Evolutionary conservation across 2,329 filamentous ascomycete species (phyloP).

Genomic region (Westerdykella aurantiaca): DNA sequence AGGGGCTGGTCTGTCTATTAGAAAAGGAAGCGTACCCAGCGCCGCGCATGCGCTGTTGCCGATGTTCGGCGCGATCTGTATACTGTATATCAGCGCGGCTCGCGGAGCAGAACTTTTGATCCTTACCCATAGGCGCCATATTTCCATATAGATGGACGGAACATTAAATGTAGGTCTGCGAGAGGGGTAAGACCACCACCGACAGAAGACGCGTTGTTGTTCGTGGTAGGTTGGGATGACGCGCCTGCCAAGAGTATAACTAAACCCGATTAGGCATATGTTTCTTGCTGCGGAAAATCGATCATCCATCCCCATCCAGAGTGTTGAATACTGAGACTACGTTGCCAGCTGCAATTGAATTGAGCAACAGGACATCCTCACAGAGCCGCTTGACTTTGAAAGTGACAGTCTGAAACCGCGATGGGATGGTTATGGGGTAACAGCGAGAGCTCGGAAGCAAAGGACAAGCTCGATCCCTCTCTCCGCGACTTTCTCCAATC

Average conservation of each 20-base stretch:
- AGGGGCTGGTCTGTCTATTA: constrained; percentile 6
- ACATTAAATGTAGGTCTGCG: no score
- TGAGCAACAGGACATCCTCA: no score
- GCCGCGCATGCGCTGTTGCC: constrained; percentile 53
- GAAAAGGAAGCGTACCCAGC: constrained; percentile 42
- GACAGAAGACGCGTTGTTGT: no score
- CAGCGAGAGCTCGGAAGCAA: constrained; percentile 38
- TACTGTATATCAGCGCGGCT: constrained; percentile 5
- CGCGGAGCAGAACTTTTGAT: background rate
- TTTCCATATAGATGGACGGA: no score
- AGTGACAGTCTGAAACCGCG: constrained; percentile 2
- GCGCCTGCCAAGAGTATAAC: no score
- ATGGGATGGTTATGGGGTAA: constrained; percentile 62
- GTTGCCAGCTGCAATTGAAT: background rate
- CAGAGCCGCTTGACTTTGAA: no score
- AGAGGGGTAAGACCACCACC: no score
- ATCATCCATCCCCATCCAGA: constrained; percentile 6
- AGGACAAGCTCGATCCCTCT: constrained; percentile 73
- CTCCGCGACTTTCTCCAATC: constrained; percentile 79
- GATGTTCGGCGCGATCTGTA: constrained; percentile 49
- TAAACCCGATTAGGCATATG: no score
- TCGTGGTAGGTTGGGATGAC: no score
- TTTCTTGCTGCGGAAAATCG: constrained; percentile 1
- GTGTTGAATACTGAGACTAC: no score
- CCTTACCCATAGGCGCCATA: constrained; percentile 33